Evolutionary conservation across 805 yeast species (phyloP).

Genomic region (Wickerhamomyces tratensis): DNA sequence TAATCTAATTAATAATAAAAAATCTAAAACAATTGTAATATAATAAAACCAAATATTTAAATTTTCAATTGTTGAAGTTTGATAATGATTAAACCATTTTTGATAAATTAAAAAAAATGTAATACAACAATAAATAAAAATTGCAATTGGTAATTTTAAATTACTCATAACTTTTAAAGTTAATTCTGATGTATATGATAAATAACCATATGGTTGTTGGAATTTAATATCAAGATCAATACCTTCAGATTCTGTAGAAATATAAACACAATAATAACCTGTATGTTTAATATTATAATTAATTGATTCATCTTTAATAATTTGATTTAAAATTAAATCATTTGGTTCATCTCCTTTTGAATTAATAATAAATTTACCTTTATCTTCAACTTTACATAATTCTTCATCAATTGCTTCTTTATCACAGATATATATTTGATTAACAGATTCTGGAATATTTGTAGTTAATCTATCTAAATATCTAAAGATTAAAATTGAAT

Average conservation of each 20-base stretch:
- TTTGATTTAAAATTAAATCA: background rate
- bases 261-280: slow-evolving; percentile 1
- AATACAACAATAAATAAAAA: background rate
- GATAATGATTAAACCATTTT: background rate
- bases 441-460: background rate
- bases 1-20: background rate
- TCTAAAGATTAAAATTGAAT: background rate
- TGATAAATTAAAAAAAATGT: background rate
- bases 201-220: slow-evolving; percentile 1
- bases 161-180: too few species aligned
- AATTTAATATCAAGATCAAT: background rate
- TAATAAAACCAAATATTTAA: background rate
- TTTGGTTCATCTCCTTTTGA: background rate
- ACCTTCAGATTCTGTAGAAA: background rate
- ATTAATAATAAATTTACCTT: background rate
- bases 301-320: background rate
- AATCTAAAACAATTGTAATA: background rate
- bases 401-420: background rate
- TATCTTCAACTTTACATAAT: background rate
- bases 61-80: background rate
- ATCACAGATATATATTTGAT: background rate
- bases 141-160: background rate
- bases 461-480: background rate
- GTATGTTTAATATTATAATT: background rate
- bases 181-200: background rate